Evolutionary conservation across 192 early-diverging fungal genomes (phyloP).

Genomic region (Coemansia sp.): DNA sequence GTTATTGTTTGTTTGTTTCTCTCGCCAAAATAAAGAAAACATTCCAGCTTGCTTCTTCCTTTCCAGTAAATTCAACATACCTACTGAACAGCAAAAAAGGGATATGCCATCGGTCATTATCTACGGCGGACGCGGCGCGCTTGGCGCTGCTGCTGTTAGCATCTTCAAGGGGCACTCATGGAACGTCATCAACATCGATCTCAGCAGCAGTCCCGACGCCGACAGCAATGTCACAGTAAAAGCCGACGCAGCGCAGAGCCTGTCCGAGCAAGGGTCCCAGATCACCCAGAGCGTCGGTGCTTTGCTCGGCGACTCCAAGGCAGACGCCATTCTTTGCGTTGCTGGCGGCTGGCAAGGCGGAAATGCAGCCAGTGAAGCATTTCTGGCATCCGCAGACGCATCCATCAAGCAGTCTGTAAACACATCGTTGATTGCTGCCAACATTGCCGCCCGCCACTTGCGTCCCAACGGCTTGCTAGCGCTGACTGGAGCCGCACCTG

Average conservation of each 20-base stretch:
- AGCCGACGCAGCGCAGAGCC: constrained; percentile 26
- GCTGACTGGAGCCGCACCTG: constrained; percentile 77
- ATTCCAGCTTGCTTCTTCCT: too few species aligned
- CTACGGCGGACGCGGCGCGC: constrained; percentile 89
- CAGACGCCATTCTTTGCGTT: constrained; percentile 85
- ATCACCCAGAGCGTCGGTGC: constrained; percentile 50
- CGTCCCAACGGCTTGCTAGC: constrained; percentile 70
- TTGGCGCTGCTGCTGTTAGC: constrained; percentile 74
- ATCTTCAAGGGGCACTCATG: constrained; percentile 73
- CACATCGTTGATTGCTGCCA: constrained; percentile 80
- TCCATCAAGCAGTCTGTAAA: constrained; percentile 83
- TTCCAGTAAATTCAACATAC: too few species aligned
- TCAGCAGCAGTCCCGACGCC: constrained; percentile 70
- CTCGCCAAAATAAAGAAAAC: too few species aligned
- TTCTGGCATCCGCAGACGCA: constrained; percentile 66
- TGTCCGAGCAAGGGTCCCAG: constrained; percentile 63
- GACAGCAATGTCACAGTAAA: constrained; percentile 66
- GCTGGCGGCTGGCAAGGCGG: constrained; percentile 98
- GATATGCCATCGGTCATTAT: constrained; percentile 69
- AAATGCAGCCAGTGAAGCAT: constrained; percentile 67
- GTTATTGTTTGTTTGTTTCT: too few species aligned
- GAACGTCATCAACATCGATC: constrained; percentile 78
- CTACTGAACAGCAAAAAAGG: too few species aligned
- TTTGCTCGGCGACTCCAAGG: constrained; percentile 49
- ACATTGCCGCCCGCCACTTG: constrained; percentile 72